Evolutionary conservation across 2,329 filamentous ascomycete genomes (phyloP), one percentile per base, ranked within the genome.

Genomic region (Alternaria tenuissima): DNA sequence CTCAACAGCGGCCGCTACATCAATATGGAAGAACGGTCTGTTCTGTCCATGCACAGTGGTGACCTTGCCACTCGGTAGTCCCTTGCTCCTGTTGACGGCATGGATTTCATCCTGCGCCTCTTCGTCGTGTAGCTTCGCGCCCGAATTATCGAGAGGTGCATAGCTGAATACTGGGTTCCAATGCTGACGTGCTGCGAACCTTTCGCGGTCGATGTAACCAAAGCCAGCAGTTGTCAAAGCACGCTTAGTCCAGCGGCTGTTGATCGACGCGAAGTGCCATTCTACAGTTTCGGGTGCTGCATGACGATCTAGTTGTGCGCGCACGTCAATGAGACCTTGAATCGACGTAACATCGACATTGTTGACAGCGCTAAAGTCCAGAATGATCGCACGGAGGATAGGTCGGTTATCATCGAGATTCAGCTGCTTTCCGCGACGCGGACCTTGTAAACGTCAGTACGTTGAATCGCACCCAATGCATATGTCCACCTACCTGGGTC

Each of bases 151-250:
- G 88, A 65, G 96, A 88, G 97, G 93, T 2, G 94, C 92, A 22
- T 98, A 93, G 73, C 88, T 93, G 83, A 97, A 98, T 66, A 98
- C 93, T n/a, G 93, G 92, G 76, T 92, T 94, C 94, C 94, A 98
- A 30, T 73, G 69, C 68, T 87, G 86, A 7, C 83, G 78, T 1
- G 68, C 52, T 81, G 84, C 59, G 82, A 85, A 56, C 79, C 81
- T 7, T 82, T 81, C 71, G 0, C 84, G 81, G 1, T 88, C 87
- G 8, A 76, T 62, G 57, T 91, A 93, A 2, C 94, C 94, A 73
- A 98, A 98, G 12, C 94, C 94, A 24, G 91, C 94, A 2, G 91
- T 88, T 4, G 90, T 90, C 43, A 98, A 88, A 5, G 92, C 94
- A 32, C 93, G 91, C 82, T 97, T 97, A 24, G 87, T 94, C 94